Percentiles rank a stretch among this genome's conserved stretches.
These are phyloP conservation scores for Gigaspora rosea DNA, from an alignment of 192 early-diverging fungal species.

Conservation along the genomic window DNA sequence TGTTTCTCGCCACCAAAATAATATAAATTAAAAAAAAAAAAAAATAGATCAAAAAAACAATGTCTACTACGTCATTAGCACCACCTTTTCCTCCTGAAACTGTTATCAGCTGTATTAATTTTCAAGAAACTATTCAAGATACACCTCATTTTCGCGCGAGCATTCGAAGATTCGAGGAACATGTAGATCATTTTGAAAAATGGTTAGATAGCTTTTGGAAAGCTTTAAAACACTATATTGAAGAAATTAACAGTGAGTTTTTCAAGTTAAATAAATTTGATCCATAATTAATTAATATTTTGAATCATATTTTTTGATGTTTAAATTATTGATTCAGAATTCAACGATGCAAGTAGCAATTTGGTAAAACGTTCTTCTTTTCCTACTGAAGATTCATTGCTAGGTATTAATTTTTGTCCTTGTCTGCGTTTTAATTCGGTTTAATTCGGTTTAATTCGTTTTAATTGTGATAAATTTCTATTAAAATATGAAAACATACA, in stretches of 20 bases:
- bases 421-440: background rate
- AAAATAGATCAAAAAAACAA: too few species aligned
- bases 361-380: slow-evolving; percentile 33
- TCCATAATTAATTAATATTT: background rate
- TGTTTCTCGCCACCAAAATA: too few species aligned
- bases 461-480: background rate
- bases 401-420: slow-evolving; percentile 32
- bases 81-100: slow-evolving; percentile 36
- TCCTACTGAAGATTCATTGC: slow-evolving; percentile 33
- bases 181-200: slow-evolving; percentile 57
- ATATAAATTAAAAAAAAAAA: too few species aligned
- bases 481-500: background rate
- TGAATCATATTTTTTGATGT: background rate
- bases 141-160: slow-evolving; percentile 58
- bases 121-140: slow-evolving; percentile 56
- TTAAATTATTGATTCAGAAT: slow-evolving; percentile 24
- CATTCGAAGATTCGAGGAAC: slow-evolving; percentile 55
- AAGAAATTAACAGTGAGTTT: slow-evolving; percentile 43
- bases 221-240: slow-evolving; percentile 40
- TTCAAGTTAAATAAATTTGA: background rate
- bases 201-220: slow-evolving; percentile 52
- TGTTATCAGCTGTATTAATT: slow-evolving; percentile 43
- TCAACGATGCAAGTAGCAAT: slow-evolving; percentile 36
- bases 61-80: background rate
- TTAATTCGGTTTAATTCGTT: too few species aligned